Conservation (phyloP, 805 yeast genomes). For the Tetrapisispora pingtungensis region DNA sequence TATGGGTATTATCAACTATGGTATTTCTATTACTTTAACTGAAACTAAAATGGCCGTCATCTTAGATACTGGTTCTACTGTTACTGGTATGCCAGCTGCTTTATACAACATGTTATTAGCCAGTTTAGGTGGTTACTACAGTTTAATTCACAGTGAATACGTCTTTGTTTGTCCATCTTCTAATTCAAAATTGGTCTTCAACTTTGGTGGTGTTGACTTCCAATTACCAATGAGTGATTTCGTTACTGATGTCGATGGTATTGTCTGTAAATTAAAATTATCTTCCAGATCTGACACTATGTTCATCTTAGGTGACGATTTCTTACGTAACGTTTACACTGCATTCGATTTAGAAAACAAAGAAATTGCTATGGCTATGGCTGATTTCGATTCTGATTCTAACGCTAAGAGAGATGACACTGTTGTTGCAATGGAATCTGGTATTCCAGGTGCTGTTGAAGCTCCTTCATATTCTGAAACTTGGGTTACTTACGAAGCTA, state of each 20-base stretch:
- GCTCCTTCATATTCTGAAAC: background rate
- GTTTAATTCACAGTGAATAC: background rate
- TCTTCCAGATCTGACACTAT: constrained; percentile 19
- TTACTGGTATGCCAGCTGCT: constrained; percentile 36
- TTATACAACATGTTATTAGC: constrained; percentile 33
- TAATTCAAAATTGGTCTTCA: constrained; percentile 36
- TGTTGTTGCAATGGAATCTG: background rate
- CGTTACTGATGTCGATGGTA: constrained; percentile 11
- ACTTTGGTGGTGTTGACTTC: constrained; percentile 50
- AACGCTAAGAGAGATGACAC: constrained; percentile 2
- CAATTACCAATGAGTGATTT: constrained; percentile 37
- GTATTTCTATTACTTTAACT: constrained; percentile 4
- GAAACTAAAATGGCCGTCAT: constrained; percentile 31
- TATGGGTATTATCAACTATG: constrained; percentile 20
- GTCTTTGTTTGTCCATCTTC: background rate
- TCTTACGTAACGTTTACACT: constrained; percentile 49
- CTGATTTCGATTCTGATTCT: constrained; percentile 8
- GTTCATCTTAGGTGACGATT: constrained; percentile 43
- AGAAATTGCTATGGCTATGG: constrained; percentile 49
- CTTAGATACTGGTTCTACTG: constrained; percentile 37
- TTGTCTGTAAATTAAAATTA: constrained; percentile 38
- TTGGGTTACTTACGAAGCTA: constrained; percentile 1
- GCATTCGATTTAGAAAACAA: constrained; percentile 54
- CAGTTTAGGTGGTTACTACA: constrained; percentile 33
- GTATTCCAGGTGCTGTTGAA: constrained; percentile 1